These are phyloP conservation scores for Pulveroboletus frians DNA, from an alignment of 768 basidiomycete species.

Conservation along the genomic window DNA sequence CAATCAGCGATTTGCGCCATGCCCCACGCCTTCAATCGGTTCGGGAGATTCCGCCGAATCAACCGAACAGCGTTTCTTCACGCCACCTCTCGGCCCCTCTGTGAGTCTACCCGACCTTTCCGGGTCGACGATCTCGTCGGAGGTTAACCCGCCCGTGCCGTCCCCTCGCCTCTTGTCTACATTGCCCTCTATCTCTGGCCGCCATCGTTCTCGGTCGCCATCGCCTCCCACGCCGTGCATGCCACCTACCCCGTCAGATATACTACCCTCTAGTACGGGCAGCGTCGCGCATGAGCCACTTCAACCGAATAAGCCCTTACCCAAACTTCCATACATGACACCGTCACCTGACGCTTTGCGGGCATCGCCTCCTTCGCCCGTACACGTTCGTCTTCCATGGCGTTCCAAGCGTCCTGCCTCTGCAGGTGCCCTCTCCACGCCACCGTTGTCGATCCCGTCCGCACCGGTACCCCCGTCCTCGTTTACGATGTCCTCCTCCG, in stretches of 20 bases:
- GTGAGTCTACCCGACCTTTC: slow-evolving; percentile 19
- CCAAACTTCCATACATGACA: not conserved
- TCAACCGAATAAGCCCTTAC: not conserved
- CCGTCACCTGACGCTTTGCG: not conserved
- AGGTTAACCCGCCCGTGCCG: slow-evolving; percentile 11
- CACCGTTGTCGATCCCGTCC: not conserved
- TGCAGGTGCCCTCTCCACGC: not conserved
- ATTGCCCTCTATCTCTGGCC: slow-evolving; percentile 22
- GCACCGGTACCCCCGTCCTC: slow-evolving; percentile 5
- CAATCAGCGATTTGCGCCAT: not conserved
- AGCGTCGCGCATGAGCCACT: not conserved
- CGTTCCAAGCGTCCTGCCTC: slow-evolving; percentile 9
- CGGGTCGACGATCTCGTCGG: not conserved
- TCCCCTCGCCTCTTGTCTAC: slow-evolving; percentile 23
- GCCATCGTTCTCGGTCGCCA: slow-evolving; percentile 2
- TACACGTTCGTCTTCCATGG: slow-evolving; percentile 4
- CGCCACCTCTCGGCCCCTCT: slow-evolving; percentile 16
- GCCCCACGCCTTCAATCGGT: slow-evolving; percentile 15
- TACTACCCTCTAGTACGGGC: not conserved
- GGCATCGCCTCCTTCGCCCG: slow-evolving; percentile 2
- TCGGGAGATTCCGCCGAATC: slow-evolving; percentile 11
- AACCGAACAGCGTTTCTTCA: slow-evolving; percentile 12
- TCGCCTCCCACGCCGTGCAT: slow-evolving; percentile 7
- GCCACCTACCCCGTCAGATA: slow-evolving; percentile 5
- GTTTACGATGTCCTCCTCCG: slow-evolving; percentile 2